Conservation (phyloP, 108 stramenopile species). For the Epithemia pelagica region DNA sequence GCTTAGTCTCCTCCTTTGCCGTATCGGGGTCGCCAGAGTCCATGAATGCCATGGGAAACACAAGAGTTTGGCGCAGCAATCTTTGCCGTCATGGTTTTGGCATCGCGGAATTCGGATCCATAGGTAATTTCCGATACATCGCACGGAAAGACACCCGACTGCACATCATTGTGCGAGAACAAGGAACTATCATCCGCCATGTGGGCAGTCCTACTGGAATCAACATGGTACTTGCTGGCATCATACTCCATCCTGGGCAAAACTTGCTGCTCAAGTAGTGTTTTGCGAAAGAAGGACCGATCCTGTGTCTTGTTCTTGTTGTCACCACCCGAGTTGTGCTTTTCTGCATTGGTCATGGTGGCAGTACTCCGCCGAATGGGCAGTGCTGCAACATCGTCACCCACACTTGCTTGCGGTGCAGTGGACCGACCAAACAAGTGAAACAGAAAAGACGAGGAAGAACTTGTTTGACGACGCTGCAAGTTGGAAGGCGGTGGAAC, state of each 20-base stretch:
- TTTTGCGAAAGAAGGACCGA: too few species aligned
- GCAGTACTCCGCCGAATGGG: background rate
- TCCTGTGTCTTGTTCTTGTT: too few species aligned
- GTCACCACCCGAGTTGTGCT: background rate
- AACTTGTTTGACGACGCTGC: background rate
- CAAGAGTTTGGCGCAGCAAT: too few species aligned
- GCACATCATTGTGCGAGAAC: background rate
- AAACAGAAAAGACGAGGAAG: background rate
- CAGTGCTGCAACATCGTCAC: background rate
- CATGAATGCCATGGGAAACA: background rate
- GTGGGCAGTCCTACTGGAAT: background rate
- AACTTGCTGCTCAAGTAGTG: background rate
- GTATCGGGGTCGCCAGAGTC: background rate
- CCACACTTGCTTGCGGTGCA: background rate
- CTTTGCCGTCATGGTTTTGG: background rate
- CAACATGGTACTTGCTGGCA: background rate
- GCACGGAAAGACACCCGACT: background rate
- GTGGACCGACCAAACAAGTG: background rate
- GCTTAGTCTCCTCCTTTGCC: background rate
- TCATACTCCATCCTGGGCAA: background rate
- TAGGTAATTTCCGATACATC: constrained; percentile 4
- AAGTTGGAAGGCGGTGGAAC: background rate
- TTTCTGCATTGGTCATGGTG: background rate
- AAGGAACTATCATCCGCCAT: background rate
- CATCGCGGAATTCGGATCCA: constrained; percentile 3